Base-by-base conservation (phyloP, 176 grass and related monocot species). In the Zoysia japonica region DNA sequence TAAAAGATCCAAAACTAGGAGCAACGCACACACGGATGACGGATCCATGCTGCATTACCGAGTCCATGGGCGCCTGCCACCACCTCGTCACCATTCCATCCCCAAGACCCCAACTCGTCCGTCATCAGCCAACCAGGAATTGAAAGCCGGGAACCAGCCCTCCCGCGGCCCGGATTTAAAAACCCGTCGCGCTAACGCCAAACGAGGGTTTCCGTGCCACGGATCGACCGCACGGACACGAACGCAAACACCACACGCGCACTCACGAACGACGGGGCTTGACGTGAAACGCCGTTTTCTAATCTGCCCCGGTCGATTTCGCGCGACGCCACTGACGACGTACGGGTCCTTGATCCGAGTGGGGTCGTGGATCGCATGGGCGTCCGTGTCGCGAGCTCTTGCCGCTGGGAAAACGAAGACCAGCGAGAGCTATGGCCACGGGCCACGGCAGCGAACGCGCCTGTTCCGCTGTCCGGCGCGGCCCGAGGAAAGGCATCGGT, bases 141-240 rank as follows among this genome's bases (percentile, higher is more conserved):
- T 54, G 44, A 68, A 38, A 20, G 41, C 81, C 20, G 9, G 5
- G 68, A 84, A 28, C 36, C 12, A 14, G 54, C 45, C 61, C 51
- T 73, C 46, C 1, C 53, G 3, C 11, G 53, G 5, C 17, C 55
- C 17, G 10, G 61, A 53, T 52, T 55, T 38, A 9, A 54, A 70
- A 45, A 47, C 13, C 11, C 20, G 62, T 39, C 16, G 9, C 64
- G 71, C 71, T 76, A 76, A 45, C 50, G 65, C 71, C 82, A 84
- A 84, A 71, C 19, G 46, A 76, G 39, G 76, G 9, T 88, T 88
- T 88, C 82, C 64, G 87, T 80, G 82, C 87, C 77, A 41, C 55
- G 56, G 87, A 79, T 74, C 75, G 14, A 68, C 40, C 38, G 59
- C 37, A 72, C 17, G 28, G 76, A 80, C 81, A 80, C 86, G 50